Conservation (phyloP, 495 filamentous ascomycete genomes). For the Trichoderma orchidacearum region DNA sequence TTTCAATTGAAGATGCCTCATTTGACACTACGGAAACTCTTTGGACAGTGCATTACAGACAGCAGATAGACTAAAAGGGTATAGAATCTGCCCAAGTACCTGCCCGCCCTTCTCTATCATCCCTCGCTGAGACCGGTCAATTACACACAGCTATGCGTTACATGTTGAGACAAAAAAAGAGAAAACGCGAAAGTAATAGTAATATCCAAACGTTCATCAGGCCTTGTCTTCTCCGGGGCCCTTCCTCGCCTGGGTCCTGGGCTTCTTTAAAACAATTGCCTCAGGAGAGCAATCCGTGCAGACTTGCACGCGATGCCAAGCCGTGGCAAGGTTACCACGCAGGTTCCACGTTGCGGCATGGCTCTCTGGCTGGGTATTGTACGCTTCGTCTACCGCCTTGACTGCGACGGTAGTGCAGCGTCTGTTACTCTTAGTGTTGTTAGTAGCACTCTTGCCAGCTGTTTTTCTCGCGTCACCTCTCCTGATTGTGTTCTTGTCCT, state of each 20-base stretch:
- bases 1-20: no score
- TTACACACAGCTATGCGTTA: no score
- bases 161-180: no score
- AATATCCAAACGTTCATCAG: no score
- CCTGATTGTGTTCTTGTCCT: not conserved
- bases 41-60: no score
- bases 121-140: no score
- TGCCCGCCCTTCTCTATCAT: no score
- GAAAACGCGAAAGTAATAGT: no score
- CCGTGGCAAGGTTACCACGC: constrained; percentile 39
- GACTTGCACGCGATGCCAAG: constrained; percentile 36
- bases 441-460: not conserved
- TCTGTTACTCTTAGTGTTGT: constrained; percentile 2
- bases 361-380: constrained; percentile 41
- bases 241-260: not conserved
- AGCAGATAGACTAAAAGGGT: no score
- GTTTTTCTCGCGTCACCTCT: not conserved
- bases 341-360: constrained; percentile 39
- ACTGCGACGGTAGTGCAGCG: constrained; percentile 31
- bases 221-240: no score
- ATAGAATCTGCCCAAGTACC: no score
- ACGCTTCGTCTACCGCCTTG: constrained; percentile 44
- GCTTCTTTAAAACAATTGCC: not conserved
- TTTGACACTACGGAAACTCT: no score
- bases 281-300: constrained; percentile 11